Base-by-base conservation (phyloP, 2,329 filamentous ascomycete genomes). In the Didymella exigua region DNA sequence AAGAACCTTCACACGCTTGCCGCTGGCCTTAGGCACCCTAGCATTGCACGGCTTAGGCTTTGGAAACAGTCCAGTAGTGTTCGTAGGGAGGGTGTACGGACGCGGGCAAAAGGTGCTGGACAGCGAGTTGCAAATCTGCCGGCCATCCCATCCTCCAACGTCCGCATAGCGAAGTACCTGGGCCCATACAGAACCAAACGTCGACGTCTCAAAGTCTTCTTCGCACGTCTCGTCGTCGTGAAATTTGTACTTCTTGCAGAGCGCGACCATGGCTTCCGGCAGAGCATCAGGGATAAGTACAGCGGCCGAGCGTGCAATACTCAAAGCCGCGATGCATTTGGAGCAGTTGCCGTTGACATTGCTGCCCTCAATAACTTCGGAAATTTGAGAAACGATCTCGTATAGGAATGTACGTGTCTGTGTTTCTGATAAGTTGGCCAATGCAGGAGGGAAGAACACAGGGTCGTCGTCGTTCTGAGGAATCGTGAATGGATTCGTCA, bases 91-190 rank as follows among this genome's bases (percentile, higher is more conserved):
- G 4, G 36, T 42, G 10, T 41, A 41, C 7, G 46, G 46, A 19
- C 27, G 46, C n/a, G 46, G 46, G 18, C 46, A 49, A 11, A 49
- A 49, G 37, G 14, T 49, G 21, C 36, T 34, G 29, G 46, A 49
- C 5, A 49, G 37, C 13, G 37, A 49, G 10, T 49, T 49, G 37
- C 46, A 49, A 19, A 49, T 49, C 19, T 49, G 46, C 1, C 46
- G 46, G 5, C 46, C 46, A 19, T 49, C 46, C 46, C 46, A 49
- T 18, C 46, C 46, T 26, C 36, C 46, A 18, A 49, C 37, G 21
- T 49, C 46, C 19, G 46, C 46, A 27, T 49, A 49, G 9, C 46
- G 36, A n/a, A 49, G 46, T 21, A 49, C 37, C n/a, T 49, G 46
- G 2, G 34, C 37, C 46, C 46, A 49, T 8, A 49, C n/a, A 10